Evolutionary conservation across 331 rosid species (phyloP).

Genomic region (Pyracantha coccinea): DNA sequence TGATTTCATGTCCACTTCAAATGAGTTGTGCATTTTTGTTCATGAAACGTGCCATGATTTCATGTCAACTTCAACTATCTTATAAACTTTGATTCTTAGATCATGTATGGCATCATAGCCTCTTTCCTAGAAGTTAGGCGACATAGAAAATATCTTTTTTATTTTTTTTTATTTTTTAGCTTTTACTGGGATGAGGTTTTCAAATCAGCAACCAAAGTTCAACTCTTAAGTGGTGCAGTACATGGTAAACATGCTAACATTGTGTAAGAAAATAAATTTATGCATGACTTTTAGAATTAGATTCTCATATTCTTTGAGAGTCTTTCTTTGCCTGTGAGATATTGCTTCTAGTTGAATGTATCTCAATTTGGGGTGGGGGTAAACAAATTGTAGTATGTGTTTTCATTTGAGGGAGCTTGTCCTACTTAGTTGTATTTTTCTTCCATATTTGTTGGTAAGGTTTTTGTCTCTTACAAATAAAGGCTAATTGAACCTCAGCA

Average conservation of each 20-base stretch:
- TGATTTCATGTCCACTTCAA: not conserved
- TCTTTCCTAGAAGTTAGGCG: not conserved
- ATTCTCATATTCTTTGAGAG: not conserved
- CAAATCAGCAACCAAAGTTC: not conserved
- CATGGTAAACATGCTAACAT: not conserved
- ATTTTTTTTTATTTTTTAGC: no score
- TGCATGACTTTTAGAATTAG: not conserved
- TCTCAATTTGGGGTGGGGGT: not conserved
- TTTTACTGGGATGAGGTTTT: not conserved
- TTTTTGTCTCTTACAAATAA: not conserved
- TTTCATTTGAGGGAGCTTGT: not conserved
- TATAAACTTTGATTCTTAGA: not conserved
- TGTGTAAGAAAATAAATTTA: not conserved
- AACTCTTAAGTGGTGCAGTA: not conserved
- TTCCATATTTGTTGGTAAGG: not conserved
- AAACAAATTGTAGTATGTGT: no score
- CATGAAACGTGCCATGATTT: not conserved
- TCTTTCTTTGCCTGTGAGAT: not conserved
- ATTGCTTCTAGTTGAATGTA: not conserved
- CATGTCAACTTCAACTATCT: not conserved
- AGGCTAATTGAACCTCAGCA: not conserved
- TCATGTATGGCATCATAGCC: not conserved
- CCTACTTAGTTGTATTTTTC: not conserved
- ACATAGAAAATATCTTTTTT: not conserved
- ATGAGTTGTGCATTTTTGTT: not conserved